These are phyloP conservation scores for Rhodotorula sp. DNA, from an alignment of 1,284 basidiomycete genomes.

Conservation along the genomic window DNA sequence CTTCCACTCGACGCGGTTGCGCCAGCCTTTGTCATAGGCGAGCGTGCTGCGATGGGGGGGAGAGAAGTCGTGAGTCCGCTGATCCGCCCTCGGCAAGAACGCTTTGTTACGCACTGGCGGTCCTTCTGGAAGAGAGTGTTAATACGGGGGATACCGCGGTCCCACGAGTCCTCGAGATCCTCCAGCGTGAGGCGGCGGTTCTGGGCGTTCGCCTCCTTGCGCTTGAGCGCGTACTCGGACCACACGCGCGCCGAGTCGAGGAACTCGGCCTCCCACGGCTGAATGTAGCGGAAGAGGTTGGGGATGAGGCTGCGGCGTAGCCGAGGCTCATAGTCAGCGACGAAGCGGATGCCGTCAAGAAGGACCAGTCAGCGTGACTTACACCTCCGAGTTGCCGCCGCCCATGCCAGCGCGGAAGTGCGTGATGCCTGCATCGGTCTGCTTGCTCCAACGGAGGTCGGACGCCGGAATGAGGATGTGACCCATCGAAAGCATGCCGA, in stretches of 20 bases:
- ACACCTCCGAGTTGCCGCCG: constrained; percentile 34
- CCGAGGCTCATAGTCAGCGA: background rate
- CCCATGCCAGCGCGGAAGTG: constrained; percentile 54
- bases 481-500: constrained; percentile 99
- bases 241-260: constrained; percentile 96
- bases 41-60: constrained; percentile 34
- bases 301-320: constrained; percentile 72
- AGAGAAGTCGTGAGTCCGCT: background rate
- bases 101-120: constrained; percentile 35
- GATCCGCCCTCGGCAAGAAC: no score
- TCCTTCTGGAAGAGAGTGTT: constrained; percentile 98
- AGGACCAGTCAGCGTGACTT: background rate
- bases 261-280: constrained; percentile 99
- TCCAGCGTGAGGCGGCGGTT: constrained; percentile 68
- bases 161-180: constrained; percentile 54
- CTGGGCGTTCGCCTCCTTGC: constrained; percentile 97
- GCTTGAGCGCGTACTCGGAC: constrained; percentile 99
- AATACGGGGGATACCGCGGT: constrained; percentile 96
- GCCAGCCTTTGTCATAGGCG: constrained; percentile 87
- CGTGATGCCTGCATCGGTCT: constrained; percentile 80
- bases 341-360: no score
- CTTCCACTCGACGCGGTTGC: constrained; percentile 85
- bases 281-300: constrained; percentile 95
- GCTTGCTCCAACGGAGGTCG: constrained; percentile 96
- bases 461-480: constrained; percentile 97